Conservation (phyloP, 495 filamentous ascomycete genomes). For the Haplographium delicatum region DNA sequence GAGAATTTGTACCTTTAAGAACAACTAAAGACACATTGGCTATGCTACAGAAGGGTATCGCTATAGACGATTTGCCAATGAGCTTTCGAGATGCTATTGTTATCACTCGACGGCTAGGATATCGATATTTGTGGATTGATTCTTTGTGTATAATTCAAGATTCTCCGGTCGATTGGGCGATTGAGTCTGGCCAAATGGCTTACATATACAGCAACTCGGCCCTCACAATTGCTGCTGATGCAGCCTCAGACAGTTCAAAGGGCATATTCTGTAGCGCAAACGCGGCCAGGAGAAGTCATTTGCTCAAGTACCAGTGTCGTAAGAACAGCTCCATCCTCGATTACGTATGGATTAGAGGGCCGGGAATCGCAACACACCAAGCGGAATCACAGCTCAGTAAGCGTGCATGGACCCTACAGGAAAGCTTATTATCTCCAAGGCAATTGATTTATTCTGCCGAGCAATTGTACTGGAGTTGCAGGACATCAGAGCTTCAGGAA, state of each 20-base stretch:
- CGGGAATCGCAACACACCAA: too few relatives aligned
- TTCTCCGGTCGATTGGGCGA: conserved; percentile 12
- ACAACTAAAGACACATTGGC: conserved; percentile 2
- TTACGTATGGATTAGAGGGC: too few relatives aligned
- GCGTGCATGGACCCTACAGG: too few relatives aligned
- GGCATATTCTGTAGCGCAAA: too few relatives aligned
- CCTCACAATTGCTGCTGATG: conserved; percentile 6
- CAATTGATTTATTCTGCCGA: too few relatives aligned
- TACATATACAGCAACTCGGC: conserved; percentile 10
- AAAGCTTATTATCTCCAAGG: too few relatives aligned
- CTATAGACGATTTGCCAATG: background rate
- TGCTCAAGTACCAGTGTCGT: too few relatives aligned
- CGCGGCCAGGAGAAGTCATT: too few relatives aligned
- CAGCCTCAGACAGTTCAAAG: background rate
- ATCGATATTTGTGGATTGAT: conserved; percentile 20
- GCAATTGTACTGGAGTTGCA: too few relatives aligned
- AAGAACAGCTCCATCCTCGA: too few relatives aligned
- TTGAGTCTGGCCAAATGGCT: conserved; percentile 10
- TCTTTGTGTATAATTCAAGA: conserved; percentile 18
- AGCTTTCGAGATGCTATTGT: conserved; percentile 19
- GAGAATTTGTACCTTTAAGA: background rate
- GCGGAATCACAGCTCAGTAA: too few relatives aligned
- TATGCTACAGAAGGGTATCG: background rate
- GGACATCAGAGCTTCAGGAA: too few relatives aligned
- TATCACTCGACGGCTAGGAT: conserved; percentile 3